Evolutionary conservation across 495 filamentous ascomycete species (phyloP).

Genomic region (Neurospora tetrasperma): DNA sequence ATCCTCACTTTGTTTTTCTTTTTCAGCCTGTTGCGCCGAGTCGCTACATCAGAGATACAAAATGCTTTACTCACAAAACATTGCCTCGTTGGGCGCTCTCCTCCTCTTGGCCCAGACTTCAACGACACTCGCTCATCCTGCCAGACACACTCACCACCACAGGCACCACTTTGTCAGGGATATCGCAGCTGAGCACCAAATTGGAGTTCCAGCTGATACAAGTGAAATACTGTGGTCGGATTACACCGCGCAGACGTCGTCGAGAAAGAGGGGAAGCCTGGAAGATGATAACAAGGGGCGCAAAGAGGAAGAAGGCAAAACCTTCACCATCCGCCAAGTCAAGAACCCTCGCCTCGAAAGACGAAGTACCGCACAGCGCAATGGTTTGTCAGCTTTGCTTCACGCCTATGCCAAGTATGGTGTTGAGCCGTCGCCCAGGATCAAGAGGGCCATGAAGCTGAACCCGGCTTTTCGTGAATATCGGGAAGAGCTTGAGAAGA

Average conservation of each 20-base stretch:
- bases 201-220: not conserved
- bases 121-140: not conserved
- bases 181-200: not conserved
- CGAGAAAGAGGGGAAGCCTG: not conserved
- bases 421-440: constrained; percentile 18
- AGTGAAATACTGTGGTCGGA: not conserved
- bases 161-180: not conserved
- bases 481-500: not conserved
- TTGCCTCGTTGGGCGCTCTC: not conserved
- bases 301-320: not conserved
- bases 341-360: constrained; percentile 32
- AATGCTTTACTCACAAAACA: not conserved
- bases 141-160: not conserved
- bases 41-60: not conserved
- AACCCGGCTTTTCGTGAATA: constrained; percentile 1
- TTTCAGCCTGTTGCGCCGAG: not conserved
- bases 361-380: constrained; percentile 1
- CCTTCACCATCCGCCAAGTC: constrained; percentile 43
- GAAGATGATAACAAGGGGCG: not conserved
- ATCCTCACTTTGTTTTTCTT: not conserved
- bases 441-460: constrained; percentile 20
- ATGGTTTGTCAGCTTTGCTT: constrained; percentile 37
- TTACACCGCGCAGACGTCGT: not conserved
- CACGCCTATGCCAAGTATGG: constrained; percentile 51
- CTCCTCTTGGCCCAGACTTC: not conserved